Evolutionary conservation across 106 monocot genomes (phyloP), one percentile per base, ranked within the genome.

Genomic region (Phalaenopsis aphrodite): DNA sequence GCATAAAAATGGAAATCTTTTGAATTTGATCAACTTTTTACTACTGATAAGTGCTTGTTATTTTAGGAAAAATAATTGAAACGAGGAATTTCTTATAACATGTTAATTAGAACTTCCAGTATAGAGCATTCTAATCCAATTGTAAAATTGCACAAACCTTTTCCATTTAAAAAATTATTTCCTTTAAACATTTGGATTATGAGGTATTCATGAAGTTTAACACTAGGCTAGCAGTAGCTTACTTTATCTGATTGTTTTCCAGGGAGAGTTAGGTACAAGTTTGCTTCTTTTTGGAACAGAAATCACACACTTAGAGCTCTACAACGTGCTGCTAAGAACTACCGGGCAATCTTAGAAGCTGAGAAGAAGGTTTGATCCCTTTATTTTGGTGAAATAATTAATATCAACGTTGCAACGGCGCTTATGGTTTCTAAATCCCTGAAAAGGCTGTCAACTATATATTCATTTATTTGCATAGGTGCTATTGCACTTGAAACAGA

Each of bases 221-320:
- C 9, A 48, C 48, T 76, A 23, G 52, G 23, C 9, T 76, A 21
- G 14, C 1, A 24, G 8, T 21, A 3, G 15, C 30, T 11, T 38
- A n/a, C 38, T 69, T 69, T 69, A 52, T 52, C 46, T 48, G 11
- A 76, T 42, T 74, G 74, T 42, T 76, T 30, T 86, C 65, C 84
- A 99, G 98, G 98, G 47, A 91, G 94, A 85, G 98, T 99, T 6
- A 86, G 95, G 69, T 99, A 99, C 79, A 99, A 88, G 68, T 99
- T 99, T 93, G 98, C 98, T 64, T 99, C 98, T 56, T 99, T 99
- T 88, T 99, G 98, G 98, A 99, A 99, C 72, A 92, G 98, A 86
- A 99, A 99, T 84, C 94, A 99, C 85, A 89, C 98, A 37, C 82
- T 91, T 12, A 85, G 93, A 89, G 80, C 87, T 77, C 85, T 99